Conservation (phyloP, 2,329 filamentous ascomycete genomes). For the Magnaporthales sp. region DNA sequence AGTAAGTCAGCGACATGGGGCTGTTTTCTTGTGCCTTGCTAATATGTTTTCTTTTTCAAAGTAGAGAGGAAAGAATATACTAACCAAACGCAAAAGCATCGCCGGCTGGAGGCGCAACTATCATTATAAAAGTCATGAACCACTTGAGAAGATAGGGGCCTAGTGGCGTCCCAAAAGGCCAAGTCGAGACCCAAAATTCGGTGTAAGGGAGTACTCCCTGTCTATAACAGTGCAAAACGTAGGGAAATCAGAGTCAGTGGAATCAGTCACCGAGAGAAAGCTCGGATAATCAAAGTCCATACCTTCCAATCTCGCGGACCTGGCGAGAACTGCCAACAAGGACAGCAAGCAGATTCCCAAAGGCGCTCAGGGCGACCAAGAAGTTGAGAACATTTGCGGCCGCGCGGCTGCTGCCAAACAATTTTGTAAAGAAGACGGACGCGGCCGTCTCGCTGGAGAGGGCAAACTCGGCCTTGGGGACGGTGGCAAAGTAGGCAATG, state of each 20-base stretch:
- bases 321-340: constrained; percentile 46
- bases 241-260: too few relatives aligned
- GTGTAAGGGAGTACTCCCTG: constrained; percentile 53
- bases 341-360: constrained; percentile 48
- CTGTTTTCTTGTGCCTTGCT: too few relatives aligned
- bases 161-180: constrained; percentile 53
- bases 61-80: too few relatives aligned
- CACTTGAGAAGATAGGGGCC: constrained; percentile 51
- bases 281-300: too few relatives aligned
- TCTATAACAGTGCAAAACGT: too few relatives aligned
- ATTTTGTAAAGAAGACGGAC: constrained; percentile 46
- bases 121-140: constrained; percentile 47
- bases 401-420: constrained; percentile 42
- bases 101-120: constrained; percentile 49
- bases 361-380: constrained; percentile 46
- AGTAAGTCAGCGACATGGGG: too few relatives aligned
- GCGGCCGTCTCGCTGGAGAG: constrained; percentile 43
- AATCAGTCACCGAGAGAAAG: too few relatives aligned
- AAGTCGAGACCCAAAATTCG: constrained; percentile 50
- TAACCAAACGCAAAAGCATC: constrained; percentile 60
- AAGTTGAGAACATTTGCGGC: constrained; percentile 45
- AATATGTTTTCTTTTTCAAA: too few relatives aligned
- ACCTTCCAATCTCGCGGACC: constrained; percentile 51
- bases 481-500: constrained; percentile 50
- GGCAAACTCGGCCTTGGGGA: constrained; percentile 42